phyloP scores from a whole-genome alignment of 768 basidiomycete genomes.

The Mycena leptocephala region DNA sequence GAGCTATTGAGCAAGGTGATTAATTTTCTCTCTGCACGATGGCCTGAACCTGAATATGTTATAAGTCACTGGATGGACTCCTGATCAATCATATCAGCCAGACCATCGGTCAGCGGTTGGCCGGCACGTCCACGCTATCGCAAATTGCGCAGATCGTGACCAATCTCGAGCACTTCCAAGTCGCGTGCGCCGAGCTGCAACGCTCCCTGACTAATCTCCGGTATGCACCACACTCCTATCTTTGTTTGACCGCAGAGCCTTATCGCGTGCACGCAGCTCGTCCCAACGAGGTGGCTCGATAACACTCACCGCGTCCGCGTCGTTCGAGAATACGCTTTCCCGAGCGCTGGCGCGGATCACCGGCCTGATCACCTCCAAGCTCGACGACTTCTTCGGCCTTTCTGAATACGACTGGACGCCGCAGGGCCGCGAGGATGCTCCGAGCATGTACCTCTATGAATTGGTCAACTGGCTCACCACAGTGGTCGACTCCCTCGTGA shows the following conservation, averaged over 20 bases:
- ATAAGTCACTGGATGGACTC: slow-evolving; percentile 89
- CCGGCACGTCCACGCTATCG: slow-evolving; percentile 83
- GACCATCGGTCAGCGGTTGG: slow-evolving; percentile 82
- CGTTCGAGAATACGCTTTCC: slow-evolving; percentile 81
- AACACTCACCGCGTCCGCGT: slow-evolving; percentile 71
- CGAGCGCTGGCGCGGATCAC: slow-evolving; percentile 85
- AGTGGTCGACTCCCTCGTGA: slow-evolving; percentile 90
- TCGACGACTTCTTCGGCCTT: slow-evolving; percentile 96
- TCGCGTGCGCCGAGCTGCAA: slow-evolving; percentile 88
- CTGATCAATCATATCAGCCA: slow-evolving; percentile 84
- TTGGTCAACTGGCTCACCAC: slow-evolving; percentile 97
- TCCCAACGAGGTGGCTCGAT: slow-evolving; percentile 90
- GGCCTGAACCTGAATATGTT: background rate
- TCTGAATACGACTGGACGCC: slow-evolving; percentile 97
- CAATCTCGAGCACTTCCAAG: slow-evolving; percentile 94
- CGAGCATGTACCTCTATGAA: slow-evolving; percentile 96
- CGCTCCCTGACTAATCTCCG: slow-evolving; percentile 87
- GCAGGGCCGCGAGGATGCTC: slow-evolving; percentile 75
- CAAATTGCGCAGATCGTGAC: slow-evolving; percentile 95
- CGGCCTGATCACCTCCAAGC: slow-evolving; percentile 88
- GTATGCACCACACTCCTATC: slow-evolving; percentile 55
- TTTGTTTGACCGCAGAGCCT: background rate
- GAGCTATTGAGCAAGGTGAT: slow-evolving; percentile 90
- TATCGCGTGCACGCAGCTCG: slow-evolving; percentile 64
- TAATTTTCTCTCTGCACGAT: background rate